Evolutionary conservation across 208 protist genomes (phyloP).

Genomic region (Wallacemonas collosoma): DNA sequence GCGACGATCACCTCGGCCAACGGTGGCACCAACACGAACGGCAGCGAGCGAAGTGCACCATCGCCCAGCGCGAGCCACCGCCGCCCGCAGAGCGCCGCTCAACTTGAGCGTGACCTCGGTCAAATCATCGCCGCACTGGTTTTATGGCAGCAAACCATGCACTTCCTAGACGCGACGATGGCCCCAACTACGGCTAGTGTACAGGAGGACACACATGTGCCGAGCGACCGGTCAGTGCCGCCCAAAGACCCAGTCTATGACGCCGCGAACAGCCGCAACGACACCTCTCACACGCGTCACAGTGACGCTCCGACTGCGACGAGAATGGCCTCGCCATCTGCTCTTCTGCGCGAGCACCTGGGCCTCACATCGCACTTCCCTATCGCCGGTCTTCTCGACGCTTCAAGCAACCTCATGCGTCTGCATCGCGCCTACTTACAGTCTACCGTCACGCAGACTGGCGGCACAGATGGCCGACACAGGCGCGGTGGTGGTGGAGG

Average conservation of each 20-base stretch:
- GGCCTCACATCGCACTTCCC: conserved; percentile 6
- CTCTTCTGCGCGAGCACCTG: conserved; percentile 1
- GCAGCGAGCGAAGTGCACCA: not conserved
- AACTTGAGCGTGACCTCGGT: conserved; percentile 13
- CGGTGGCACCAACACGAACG: not conserved
- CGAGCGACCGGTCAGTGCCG: not conserved
- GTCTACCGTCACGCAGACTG: not conserved
- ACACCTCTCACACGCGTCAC: too few relatives aligned
- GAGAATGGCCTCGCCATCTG: conserved; percentile 2
- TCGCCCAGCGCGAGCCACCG: too few relatives aligned
- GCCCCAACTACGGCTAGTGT: not conserved
- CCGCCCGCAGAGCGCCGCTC: not conserved
- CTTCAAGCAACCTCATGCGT: conserved; percentile 13
- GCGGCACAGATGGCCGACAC: not conserved
- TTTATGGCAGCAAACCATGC: conserved; percentile 17
- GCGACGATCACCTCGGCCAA: conserved; percentile 6
- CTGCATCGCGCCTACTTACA: conserved; percentile 14
- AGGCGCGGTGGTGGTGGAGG: not conserved
- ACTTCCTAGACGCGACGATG: conserved; percentile 8
- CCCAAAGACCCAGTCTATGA: too few relatives aligned
- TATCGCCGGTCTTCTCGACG: not conserved
- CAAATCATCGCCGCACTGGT: conserved; percentile 15
- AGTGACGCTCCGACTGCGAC: not conserved
- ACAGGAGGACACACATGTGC: not conserved
- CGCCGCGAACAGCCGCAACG: too few relatives aligned